Percentiles rank a stretch among this genome's conserved stretches.
Evolutionary conservation across 1,139 yeast genomes (phyloP).

Genomic region (Yamadazyma kanchanaburiensis): DNA sequence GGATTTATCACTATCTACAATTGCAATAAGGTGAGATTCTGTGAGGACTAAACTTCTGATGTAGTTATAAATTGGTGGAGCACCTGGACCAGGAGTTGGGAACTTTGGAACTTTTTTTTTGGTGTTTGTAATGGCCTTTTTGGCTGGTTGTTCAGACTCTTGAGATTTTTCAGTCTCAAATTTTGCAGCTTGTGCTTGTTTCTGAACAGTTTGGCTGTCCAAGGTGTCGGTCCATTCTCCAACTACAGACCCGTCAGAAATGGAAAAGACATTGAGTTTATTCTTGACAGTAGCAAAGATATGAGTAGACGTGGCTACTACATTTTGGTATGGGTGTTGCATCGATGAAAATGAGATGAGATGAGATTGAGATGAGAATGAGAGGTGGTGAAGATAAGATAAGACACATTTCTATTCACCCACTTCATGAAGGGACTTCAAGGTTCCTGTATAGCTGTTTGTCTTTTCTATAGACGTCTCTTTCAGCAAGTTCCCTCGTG

Average conservation of each 20-base stretch:
- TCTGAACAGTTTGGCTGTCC: slow-evolving; percentile 37
- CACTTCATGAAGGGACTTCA: background rate
- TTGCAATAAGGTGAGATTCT: slow-evolving; percentile 52
- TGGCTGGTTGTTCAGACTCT: slow-evolving; percentile 19
- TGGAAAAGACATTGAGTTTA: slow-evolving; percentile 47
- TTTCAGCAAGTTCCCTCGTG: no score
- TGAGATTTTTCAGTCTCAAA: slow-evolving; percentile 14
- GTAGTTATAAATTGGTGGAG: slow-evolving; percentile 61
- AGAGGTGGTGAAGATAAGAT: background rate
- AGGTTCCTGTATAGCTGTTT: no score
- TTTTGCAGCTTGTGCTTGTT: slow-evolving; percentile 45
- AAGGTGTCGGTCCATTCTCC: slow-evolving; percentile 62
- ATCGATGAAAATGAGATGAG: slow-evolving; percentile 20
- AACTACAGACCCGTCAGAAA: slow-evolving; percentile 26
- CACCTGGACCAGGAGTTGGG: slow-evolving; percentile 58
- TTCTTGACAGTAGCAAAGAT: slow-evolving; percentile 59
- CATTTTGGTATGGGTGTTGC: slow-evolving; percentile 70
- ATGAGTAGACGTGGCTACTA: slow-evolving; percentile 41
- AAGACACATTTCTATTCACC: background rate
- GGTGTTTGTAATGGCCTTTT: slow-evolving; percentile 25
- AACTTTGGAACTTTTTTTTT: slow-evolving; percentile 24
- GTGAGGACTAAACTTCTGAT: slow-evolving; percentile 57
- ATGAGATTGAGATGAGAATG: slow-evolving; percentile 4
- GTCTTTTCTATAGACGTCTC: no score
- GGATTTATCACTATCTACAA: slow-evolving; percentile 83